Conservation (phyloP, 176 grass and related monocot species). For the Lolium multiflorum region DNA sequence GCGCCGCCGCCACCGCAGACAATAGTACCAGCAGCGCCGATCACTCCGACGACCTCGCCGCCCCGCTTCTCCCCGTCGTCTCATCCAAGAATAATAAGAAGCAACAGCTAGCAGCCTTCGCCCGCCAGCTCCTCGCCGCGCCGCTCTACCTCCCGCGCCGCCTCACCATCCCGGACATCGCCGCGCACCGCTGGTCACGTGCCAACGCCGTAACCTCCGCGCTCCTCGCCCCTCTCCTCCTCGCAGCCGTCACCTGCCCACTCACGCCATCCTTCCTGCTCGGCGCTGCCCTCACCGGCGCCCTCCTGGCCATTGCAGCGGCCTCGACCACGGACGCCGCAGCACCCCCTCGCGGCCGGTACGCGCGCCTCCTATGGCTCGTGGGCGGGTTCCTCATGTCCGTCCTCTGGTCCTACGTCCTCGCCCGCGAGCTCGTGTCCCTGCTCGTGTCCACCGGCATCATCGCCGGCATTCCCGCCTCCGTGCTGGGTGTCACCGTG, state of each 20-base stretch:
- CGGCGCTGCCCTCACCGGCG: neutral
- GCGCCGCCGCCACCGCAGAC: no score
- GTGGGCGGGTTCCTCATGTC: constrained; percentile 81
- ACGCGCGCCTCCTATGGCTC: constrained; percentile 47
- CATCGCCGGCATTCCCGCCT: constrained; percentile 49
- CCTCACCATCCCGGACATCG: constrained; percentile 76
- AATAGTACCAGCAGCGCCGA: no score
- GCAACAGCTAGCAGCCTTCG: neutral
- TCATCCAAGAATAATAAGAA: neutral
- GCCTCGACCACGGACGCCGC: constrained; percentile 3
- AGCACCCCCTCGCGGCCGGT: constrained; percentile 6
- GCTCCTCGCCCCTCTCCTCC: constrained; percentile 45
- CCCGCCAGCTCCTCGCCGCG: constrained; percentile 24
- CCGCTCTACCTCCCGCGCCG: constrained; percentile 77
- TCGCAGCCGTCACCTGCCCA: constrained; percentile 1
- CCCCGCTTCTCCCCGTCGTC: constrained; percentile 11
- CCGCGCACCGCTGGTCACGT: constrained; percentile 61
- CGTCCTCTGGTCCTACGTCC: constrained; percentile 71
- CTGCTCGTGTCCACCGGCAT: constrained; percentile 61
- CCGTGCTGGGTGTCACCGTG: constrained; percentile 31
- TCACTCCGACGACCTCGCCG: constrained; percentile 7
- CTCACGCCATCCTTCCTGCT: neutral
- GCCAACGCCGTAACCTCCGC: constrained; percentile 38
- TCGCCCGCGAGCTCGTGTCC: constrained; percentile 66
- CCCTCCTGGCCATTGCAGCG: constrained; percentile 26